Conservation (phyloP, 768 basidiomycete species). For the Phylloporus rhodoxanthus region DNA sequence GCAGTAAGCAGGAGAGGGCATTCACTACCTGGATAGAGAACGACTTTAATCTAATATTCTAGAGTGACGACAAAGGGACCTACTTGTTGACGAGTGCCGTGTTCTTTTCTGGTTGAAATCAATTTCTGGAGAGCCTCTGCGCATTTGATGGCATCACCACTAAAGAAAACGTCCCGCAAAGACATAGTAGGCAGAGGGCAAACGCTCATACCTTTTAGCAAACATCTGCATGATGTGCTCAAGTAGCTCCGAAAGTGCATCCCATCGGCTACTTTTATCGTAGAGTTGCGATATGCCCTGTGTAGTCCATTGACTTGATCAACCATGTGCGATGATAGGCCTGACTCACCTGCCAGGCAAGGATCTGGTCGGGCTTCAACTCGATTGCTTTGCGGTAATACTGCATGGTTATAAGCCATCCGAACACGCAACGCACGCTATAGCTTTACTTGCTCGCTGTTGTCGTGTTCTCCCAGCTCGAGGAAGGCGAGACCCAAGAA, state of each 20-base stretch:
- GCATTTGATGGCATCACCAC: constrained; percentile 71
- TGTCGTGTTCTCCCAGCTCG: constrained; percentile 62
- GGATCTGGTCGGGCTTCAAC: constrained; percentile 57
- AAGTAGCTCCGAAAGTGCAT: constrained; percentile 48
- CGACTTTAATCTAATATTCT: neutral
- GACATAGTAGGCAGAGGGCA: neutral
- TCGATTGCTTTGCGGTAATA: constrained; percentile 73
- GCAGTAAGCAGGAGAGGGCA: constrained; percentile 65
- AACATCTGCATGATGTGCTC: constrained; percentile 54
- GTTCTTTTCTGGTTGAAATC: constrained; percentile 52
- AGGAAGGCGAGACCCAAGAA: constrained; percentile 78
- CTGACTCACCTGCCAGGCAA: constrained; percentile 77
- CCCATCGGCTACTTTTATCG: constrained; percentile 58
- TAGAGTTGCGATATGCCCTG: constrained; percentile 74
- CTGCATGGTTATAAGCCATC: constrained; percentile 36
- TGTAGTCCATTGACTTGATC: constrained; percentile 2
- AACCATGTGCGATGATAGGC: constrained; percentile 6
- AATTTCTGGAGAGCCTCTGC: constrained; percentile 78
- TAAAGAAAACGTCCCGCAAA: constrained; percentile 25
- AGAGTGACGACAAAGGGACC: constrained; percentile 2
- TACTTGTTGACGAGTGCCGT: constrained; percentile 60
- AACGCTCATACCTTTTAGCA: constrained; percentile 47
- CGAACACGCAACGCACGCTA: neutral
- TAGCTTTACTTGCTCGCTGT: constrained; percentile 79
- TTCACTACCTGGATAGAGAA: constrained; percentile 49